phyloP scores from a whole-genome alignment of 192 early-diverging fungal genomes.

The Chytriomyces hyalinus region DNA sequence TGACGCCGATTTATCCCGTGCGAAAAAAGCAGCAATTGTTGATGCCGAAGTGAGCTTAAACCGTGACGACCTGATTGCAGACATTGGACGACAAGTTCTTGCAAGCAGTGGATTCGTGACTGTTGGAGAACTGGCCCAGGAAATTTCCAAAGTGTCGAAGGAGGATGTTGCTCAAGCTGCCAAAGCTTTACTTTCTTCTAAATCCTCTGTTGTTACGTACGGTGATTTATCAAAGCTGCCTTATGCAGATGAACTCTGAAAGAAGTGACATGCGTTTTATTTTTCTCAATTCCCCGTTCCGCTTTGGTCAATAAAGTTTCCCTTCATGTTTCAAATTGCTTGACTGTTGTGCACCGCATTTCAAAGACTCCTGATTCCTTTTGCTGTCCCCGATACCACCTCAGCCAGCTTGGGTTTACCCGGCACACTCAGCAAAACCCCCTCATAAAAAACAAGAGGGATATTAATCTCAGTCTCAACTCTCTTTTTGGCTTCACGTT shows the following conservation, averaged over 20 bases:
- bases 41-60: constrained; percentile 44
- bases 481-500: too few relatives aligned
- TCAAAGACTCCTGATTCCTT: too few relatives aligned
- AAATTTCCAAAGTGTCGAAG: constrained; percentile 66
- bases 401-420: too few relatives aligned
- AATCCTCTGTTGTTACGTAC: constrained; percentile 76
- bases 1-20: constrained; percentile 45
- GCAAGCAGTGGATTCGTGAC: constrained; percentile 42
- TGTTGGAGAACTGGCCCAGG: constrained; percentile 56
- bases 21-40: constrained; percentile 59
- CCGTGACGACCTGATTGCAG: constrained; percentile 38
- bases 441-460: too few relatives aligned
- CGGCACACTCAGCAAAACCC: too few relatives aligned
- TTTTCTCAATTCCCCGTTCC: too few relatives aligned
- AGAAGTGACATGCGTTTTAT: neutral
- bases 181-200: constrained; percentile 65
- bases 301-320: too few relatives aligned
- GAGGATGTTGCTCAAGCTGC: constrained; percentile 66
- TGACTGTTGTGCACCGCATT: too few relatives aligned
- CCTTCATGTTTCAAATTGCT: too few relatives aligned
- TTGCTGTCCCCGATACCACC: too few relatives aligned
- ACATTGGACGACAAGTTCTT: constrained; percentile 44
- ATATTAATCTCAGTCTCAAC: too few relatives aligned
- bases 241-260: constrained; percentile 69
- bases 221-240: constrained; percentile 75